phyloP scores from a whole-genome alignment of 2,329 filamentous ascomycete genomes.

The Talaromyces marneffei region DNA sequence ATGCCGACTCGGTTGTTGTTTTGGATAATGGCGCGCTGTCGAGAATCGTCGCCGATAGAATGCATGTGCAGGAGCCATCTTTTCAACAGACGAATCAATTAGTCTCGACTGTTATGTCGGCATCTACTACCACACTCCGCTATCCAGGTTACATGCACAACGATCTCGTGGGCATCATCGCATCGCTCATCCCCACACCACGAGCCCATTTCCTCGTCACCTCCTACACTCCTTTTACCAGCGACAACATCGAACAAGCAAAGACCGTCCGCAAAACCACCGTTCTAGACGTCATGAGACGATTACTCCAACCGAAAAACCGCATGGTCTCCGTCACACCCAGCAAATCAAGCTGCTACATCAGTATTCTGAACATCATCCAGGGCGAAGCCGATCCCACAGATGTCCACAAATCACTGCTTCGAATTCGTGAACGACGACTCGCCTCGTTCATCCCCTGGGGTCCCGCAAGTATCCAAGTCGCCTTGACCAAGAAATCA shows the following conservation, averaged over 20 bases:
- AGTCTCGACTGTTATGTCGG: conserved; percentile 97
- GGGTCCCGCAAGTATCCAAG: conserved; percentile 96
- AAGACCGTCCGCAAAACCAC: conserved; percentile 98
- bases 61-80: conserved; percentile 91
- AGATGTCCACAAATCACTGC: conserved; percentile 93
- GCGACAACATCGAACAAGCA: conserved; percentile 90
- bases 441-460: conserved; percentile 96
- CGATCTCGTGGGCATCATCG: conserved; percentile 93
- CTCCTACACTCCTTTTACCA: conserved; percentile 95
- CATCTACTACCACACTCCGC: conserved; percentile 88
- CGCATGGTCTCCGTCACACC: conserved; percentile 97
- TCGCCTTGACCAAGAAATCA: conserved; percentile 91
- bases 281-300: conserved; percentile 93
- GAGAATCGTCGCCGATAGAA: conserved; percentile 84
- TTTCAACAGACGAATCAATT: conserved; percentile 98
- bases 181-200: conserved; percentile 90
- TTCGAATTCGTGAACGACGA: conserved; percentile 88
- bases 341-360: conserved; percentile 97
- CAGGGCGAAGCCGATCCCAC: conserved; percentile 97
- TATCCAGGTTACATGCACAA: conserved; percentile 99
- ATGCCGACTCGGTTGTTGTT: conserved; percentile 92
- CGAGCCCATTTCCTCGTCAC: conserved; percentile 98
- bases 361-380: conserved; percentile 97
- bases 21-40: conserved; percentile 92
- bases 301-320: conserved; percentile 94